These are phyloP conservation scores for Diplodia intermedia DNA, from an alignment of 2,329 filamentous ascomycete genomes.

Conservation along the genomic window DNA sequence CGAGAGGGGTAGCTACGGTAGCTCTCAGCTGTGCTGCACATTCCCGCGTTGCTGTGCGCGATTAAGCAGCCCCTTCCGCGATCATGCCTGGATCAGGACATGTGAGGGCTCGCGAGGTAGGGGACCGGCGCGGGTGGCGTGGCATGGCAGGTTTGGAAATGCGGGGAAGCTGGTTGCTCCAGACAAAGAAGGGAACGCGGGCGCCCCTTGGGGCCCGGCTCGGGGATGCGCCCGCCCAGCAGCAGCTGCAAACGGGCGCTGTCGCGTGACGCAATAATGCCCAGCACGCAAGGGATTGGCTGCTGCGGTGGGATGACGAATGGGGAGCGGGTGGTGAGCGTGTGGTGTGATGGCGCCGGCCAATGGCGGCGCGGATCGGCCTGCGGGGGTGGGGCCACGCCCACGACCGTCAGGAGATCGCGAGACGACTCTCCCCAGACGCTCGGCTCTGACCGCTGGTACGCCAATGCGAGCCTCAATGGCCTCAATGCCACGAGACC, in stretches of 20 bases:
- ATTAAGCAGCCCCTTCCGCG: constrained; percentile 18
- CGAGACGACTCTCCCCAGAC: neutral
- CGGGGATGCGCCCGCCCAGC: neutral
- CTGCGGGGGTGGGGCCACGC: constrained; percentile 28
- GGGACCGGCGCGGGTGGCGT: constrained; percentile 9
- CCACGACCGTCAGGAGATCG: constrained; percentile 15
- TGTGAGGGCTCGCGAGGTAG: no score
- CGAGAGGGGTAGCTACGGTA: constrained; percentile 2
- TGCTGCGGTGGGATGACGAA: constrained; percentile 2
- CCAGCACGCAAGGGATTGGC: constrained; percentile 4
- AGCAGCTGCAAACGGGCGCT: constrained; percentile 10
- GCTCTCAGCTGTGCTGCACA: neutral
- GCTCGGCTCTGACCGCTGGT: constrained; percentile 6
- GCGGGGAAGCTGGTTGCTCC: constrained; percentile 18
- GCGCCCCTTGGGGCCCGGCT: constrained; percentile 3
- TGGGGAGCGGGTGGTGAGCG: constrained; percentile 17
- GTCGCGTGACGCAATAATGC: constrained; percentile 25
- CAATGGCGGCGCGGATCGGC: constrained; percentile 17
- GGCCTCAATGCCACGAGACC: constrained; percentile 6
- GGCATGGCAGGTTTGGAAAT: constrained; percentile 8
- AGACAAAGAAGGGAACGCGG: constrained; percentile 1
- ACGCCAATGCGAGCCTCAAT: neutral
- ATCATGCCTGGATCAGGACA: constrained; percentile 30
- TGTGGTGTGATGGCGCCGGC: constrained; percentile 22
- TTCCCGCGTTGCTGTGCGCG: constrained; percentile 19